These are phyloP conservation scores for Aspergillus piperis DNA, from an alignment of 2,329 filamentous ascomycete species.

Conservation along the genomic window DNA sequence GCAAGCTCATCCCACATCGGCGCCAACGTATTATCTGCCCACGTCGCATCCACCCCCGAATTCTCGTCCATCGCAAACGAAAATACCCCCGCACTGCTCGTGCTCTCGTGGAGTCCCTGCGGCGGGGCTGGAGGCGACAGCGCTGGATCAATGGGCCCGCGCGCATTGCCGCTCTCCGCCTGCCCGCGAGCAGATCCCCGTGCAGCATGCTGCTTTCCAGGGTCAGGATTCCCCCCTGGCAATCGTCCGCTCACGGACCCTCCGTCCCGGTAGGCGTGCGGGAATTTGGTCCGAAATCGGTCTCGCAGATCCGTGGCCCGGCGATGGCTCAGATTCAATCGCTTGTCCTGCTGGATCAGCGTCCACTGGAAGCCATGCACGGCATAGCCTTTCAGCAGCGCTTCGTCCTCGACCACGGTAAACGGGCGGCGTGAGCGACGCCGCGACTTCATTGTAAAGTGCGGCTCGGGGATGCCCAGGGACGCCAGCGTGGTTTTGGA, in stretches of 20 bases:
- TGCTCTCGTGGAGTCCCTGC: constrained; percentile 28
- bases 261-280: constrained; percentile 55
- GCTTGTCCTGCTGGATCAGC: constrained; percentile 57
- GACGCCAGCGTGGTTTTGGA: constrained; percentile 37
- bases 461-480: constrained; percentile 54
- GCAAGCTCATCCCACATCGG: constrained; percentile 44
- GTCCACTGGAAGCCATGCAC: constrained; percentile 64
- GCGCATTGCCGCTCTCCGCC: not conserved
- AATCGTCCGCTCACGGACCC: constrained; percentile 41
- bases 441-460: constrained; percentile 47
- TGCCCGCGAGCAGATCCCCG: not conserved
- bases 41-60: constrained; percentile 26
- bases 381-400: constrained; percentile 59
- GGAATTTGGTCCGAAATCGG: constrained; percentile 61
- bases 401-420: constrained; percentile 58
- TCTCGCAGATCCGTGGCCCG: constrained; percentile 62
- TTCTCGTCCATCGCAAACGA: constrained; percentile 38
- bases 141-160: constrained; percentile 32
- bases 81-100: constrained; percentile 23
- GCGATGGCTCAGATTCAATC: constrained; percentile 54
- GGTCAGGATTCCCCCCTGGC: not conserved
- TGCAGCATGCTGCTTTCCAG: constrained; percentile 18
- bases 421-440: constrained; percentile 59
- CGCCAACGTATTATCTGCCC: constrained; percentile 43
- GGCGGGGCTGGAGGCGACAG: constrained; percentile 36